These are phyloP conservation scores for Blastobotrys indianensis DNA, from an alignment of 1,139 yeast genomes.

Conservation along the genomic window DNA sequence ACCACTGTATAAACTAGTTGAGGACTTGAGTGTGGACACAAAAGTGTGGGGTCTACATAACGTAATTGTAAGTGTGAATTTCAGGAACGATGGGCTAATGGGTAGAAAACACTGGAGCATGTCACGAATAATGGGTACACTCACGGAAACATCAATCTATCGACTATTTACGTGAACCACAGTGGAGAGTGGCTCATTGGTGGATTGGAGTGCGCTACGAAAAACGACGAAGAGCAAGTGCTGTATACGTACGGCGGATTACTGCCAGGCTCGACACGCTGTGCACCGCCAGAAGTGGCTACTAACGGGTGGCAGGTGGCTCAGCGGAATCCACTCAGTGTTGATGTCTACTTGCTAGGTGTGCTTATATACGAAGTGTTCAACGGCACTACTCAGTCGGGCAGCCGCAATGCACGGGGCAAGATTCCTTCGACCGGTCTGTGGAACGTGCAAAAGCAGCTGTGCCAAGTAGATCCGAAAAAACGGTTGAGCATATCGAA, in stretches of 20 bases:
- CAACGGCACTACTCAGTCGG: slow-evolving; percentile 28
- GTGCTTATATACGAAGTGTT: slow-evolving; percentile 47
- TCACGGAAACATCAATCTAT: slow-evolving; percentile 57
- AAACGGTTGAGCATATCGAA: slow-evolving; percentile 45
- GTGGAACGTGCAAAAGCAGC: slow-evolving; percentile 23
- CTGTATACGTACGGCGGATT: slow-evolving; percentile 28
- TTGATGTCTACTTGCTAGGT: slow-evolving; percentile 64
- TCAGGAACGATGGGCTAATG: neutral
- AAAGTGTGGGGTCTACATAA: slow-evolving; percentile 53
- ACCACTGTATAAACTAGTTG: slow-evolving; percentile 43
- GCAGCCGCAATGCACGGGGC: slow-evolving; percentile 17
- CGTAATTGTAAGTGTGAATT: slow-evolving; percentile 12
- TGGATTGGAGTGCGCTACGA: slow-evolving; percentile 69
- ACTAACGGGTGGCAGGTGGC: slow-evolving; percentile 42
- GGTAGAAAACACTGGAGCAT: slow-evolving; percentile 11
- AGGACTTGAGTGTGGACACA: slow-evolving; percentile 30
- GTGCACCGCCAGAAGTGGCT: slow-evolving; percentile 43
- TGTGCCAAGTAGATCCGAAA: slow-evolving; percentile 25
- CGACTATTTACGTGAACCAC: slow-evolving; percentile 52
- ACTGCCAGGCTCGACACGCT: slow-evolving; percentile 32
- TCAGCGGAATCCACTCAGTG: slow-evolving; percentile 30
- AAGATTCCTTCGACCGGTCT: slow-evolving; percentile 21
- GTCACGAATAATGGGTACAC: slow-evolving; percentile 62
- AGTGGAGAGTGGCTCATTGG: slow-evolving; percentile 81
- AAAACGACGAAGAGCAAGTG: slow-evolving; percentile 24